Evolutionary conservation across 768 basidiomycete genomes (phyloP), one percentile per base, ranked within the genome.

Genomic region (Boletus vinaceobasis): DNA sequence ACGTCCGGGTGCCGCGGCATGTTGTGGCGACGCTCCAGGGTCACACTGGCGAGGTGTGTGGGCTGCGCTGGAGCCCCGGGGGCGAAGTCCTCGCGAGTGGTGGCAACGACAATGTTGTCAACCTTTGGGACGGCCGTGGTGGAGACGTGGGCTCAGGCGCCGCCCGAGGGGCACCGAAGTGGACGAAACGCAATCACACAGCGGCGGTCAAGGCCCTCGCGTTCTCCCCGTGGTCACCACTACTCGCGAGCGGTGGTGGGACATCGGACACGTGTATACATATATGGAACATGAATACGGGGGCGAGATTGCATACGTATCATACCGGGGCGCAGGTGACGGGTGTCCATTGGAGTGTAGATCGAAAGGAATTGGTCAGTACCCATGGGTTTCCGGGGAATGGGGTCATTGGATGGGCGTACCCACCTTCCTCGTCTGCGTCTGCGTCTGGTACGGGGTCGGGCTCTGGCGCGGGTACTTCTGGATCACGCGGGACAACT

Each of bases 71-170:
- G 94, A 78, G 94, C 43, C 67, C 77, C 2, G 95, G 95, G 60
- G 93, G 94, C 0, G 88, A 93, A 69, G 75, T 96, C 19, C 78
- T 99, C 23, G 96, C 96, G 0, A 93, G 91, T 60, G 96, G 96
- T 2, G 96, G 94, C 0, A 97, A 98, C 66, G 97, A 98, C 71
- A 98, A 98, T 59, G 93, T 97, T 19, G 94, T 98, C 50, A 96
- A 97, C 65, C 88, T 97, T 47, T 99, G 96, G 96, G 96, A 99
- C 62, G 90, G 87, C 7, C 80, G 90, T 51, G 75, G 90, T 0
- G 82, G 83, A 0, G 81, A 83, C 57, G 79, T 79, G 59, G 51
- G 46, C 47, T 59, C 66, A 1, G 75, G 70, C 4, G 74, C 76
- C 56, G 73, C 80, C 4, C 69, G 81, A 17, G 84, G 80, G 3